A percentile compares a stretch with the other conserved stretches of the same genome.
Evolutionary conservation across 139 green algal genomes (phyloP).

Genomic region (Auxenochlorella pyrenoidosa): DNA sequence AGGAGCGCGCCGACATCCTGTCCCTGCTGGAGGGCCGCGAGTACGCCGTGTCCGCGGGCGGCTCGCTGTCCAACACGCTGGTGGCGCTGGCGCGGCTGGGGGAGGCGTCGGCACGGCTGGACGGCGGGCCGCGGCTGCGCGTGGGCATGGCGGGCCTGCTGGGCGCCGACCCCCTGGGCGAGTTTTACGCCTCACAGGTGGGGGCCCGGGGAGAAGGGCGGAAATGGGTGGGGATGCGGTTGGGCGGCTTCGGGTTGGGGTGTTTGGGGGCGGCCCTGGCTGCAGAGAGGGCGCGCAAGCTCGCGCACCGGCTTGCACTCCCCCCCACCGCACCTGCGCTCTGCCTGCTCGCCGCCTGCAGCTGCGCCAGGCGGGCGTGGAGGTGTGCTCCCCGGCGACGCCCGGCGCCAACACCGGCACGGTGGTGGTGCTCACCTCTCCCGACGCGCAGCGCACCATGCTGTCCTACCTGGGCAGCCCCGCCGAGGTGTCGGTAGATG

Average conservation of each 20-base stretch:
- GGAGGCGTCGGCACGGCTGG: conserved; percentile 30
- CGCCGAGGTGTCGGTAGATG: conserved; percentile 43
- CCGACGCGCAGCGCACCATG: conserved; percentile 93
- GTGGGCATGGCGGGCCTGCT: conserved; percentile 78
- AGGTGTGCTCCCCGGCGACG: conserved; percentile 60
- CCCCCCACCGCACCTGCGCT: too few relatives aligned
- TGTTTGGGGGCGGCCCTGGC: neutral
- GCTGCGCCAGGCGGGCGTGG: conserved; percentile 72
- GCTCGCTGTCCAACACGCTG: conserved; percentile 92
- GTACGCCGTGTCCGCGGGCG: conserved; percentile 81
- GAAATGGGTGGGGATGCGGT: too few relatives aligned
- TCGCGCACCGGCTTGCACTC: too few relatives aligned
- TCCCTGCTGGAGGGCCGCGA: conserved; percentile 18
- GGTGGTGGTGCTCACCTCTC: conserved; percentile 90
- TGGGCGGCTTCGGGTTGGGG: neutral
- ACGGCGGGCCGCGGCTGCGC: conserved; percentile 39
- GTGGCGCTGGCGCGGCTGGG: conserved; percentile 81
- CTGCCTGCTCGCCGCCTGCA: too few relatives aligned
- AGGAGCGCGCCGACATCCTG: conserved; percentile 41
- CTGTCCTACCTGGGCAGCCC: conserved; percentile 80
- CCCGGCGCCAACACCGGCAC: conserved; percentile 69
- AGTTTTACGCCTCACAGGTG: conserved; percentile 69
- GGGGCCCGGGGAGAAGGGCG: too few relatives aligned
- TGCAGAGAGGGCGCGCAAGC: too few relatives aligned
- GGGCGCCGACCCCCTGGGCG: conserved; percentile 78